Evolutionary conservation across 2,329 filamentous ascomycete species (phyloP).

Genomic region (Rhexocercosporidium sp.): DNA sequence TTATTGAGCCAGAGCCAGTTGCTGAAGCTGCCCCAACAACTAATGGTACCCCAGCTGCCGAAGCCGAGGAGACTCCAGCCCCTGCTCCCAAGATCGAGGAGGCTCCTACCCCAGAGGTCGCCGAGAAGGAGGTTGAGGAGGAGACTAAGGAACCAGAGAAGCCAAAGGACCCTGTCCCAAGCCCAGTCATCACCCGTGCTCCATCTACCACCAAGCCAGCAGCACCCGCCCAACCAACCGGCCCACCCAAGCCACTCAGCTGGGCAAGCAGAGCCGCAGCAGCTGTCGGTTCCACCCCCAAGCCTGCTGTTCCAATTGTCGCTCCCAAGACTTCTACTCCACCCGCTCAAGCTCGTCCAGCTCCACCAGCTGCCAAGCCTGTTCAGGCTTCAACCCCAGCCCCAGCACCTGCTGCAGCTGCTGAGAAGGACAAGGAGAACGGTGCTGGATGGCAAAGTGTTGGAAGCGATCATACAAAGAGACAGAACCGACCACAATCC

Average conservation of each 20-base stretch:
- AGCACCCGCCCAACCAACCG: constrained; percentile 57
- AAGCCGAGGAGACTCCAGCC: constrained; percentile 43
- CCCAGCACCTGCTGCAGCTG: constrained; percentile 51
- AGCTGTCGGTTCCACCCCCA: constrained; percentile 57
- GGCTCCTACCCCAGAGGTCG: constrained; percentile 52
- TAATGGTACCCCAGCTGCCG: constrained; percentile 46
- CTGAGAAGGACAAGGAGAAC: constrained; percentile 42
- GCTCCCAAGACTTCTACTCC: constrained; percentile 61
- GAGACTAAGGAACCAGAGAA: constrained; percentile 64
- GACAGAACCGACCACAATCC: constrained; percentile 76
- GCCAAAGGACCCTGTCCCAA: constrained; percentile 67
- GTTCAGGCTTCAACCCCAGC: constrained; percentile 55
- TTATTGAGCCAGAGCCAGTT: constrained; percentile 46
- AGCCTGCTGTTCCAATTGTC: constrained; percentile 57
- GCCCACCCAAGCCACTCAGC: constrained; percentile 66
- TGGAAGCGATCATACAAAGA: constrained; percentile 72
- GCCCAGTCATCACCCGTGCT: constrained; percentile 53
- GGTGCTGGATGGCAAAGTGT: constrained; percentile 85
- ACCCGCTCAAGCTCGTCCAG: constrained; percentile 58
- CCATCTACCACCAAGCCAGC: constrained; percentile 46
- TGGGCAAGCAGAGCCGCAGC: constrained; percentile 76
- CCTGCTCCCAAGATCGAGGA: constrained; percentile 41
- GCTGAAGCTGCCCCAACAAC: constrained; percentile 47
- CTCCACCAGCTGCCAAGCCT: constrained; percentile 50
- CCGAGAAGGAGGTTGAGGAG: constrained; percentile 59